Base-by-base conservation (phyloP, 768 basidiomycete genomes). In the Mycena epipterygia region DNA sequence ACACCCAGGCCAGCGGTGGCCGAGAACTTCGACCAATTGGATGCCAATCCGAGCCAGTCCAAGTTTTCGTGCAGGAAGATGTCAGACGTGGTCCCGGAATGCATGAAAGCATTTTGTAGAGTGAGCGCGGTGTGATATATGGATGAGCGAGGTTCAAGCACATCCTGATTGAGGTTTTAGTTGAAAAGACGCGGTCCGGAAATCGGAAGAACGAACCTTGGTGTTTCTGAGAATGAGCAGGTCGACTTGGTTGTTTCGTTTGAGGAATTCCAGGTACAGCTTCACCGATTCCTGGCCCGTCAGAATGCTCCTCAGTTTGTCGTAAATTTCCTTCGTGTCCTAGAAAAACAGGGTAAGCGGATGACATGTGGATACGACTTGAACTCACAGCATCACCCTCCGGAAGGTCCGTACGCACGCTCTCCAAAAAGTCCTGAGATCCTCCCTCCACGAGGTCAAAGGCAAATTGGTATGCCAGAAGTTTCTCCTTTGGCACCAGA, bases 21-120 rank as follows among this genome's bases (percentile, higher is more conserved):
- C 5, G 96, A 95, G 83, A 99, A 99, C 78, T 99, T 99, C 32
- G 96, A 95, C 98, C 98, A 99, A 79, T 99, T 99, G 30, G 93
- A 93, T 3, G 98, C 98, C 61, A 95, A 88, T 13, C 90, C 94
- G 5, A 99, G 89, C 96, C 97, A 99, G 78, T 98, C 97, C 37
- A 99, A 88, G 79, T 99, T 99, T 60, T 98, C 95, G 16, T 96
- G 91, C 23, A 99, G 85, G 84, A 99, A 99, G 29, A 88, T 79
- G 76, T 99, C 98, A 1, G 96, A 97, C 0, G 96, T 96, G 4
- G 98, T 99, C 53, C 98, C 98, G n/a, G 97, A 91, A 78, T 98
- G 93, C 91, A 97, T 97, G 80, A 97, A 99, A 2, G 98, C 96
- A 80, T 99, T 98, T 79, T 97, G 95, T 66, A 99, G 89, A 11